A percentile compares a stretch with the other conserved stretches of the same genome.
phyloP scores from a whole-genome alignment of 1,139 yeast species.

The Hanseniaspora gamundiae region DNA sequence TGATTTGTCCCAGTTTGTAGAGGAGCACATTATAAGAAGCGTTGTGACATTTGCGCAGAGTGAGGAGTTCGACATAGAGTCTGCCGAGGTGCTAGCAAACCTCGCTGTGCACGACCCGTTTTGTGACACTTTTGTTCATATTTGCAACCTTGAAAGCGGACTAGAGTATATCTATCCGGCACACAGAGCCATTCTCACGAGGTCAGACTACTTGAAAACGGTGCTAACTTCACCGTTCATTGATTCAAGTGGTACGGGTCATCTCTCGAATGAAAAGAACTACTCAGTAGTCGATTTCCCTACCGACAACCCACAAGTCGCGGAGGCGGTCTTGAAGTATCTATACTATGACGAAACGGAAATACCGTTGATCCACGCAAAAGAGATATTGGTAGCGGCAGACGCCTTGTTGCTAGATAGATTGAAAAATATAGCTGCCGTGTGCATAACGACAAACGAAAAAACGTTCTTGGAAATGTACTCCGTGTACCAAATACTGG shows the following conservation, averaged over 20 bases:
- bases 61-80: no score
- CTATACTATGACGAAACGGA: slow-evolving; percentile 50
- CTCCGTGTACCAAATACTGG: slow-evolving; percentile 43
- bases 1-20: slow-evolving; percentile 33
- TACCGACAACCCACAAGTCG: slow-evolving; percentile 29
- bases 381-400: slow-evolving; percentile 48
- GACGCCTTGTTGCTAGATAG: slow-evolving; percentile 52
- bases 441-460: slow-evolving; percentile 36
- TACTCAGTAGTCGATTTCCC: slow-evolving; percentile 31
- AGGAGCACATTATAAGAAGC: slow-evolving; percentile 27
- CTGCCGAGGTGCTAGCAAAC: not conserved
- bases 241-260: slow-evolving; percentile 22
- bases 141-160: slow-evolving; percentile 18
- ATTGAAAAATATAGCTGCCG: slow-evolving; percentile 55
- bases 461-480: slow-evolving; percentile 19
- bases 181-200: slow-evolving; percentile 45
- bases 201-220: slow-evolving; percentile 54
- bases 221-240: slow-evolving; percentile 44
- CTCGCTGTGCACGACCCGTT: not conserved
- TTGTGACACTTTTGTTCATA: slow-evolving; percentile 27
- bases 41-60: slow-evolving; percentile 14
- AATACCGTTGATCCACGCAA: slow-evolving; percentile 37
- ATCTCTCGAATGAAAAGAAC: slow-evolving; percentile 7
- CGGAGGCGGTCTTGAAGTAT: slow-evolving; percentile 43
- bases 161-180: slow-evolving; percentile 38